Evolutionary conservation across 305 asterid species (phyloP), one percentile per base, ranked within the genome.

Genomic region (Fraxinus xanthoxyloides): DNA sequence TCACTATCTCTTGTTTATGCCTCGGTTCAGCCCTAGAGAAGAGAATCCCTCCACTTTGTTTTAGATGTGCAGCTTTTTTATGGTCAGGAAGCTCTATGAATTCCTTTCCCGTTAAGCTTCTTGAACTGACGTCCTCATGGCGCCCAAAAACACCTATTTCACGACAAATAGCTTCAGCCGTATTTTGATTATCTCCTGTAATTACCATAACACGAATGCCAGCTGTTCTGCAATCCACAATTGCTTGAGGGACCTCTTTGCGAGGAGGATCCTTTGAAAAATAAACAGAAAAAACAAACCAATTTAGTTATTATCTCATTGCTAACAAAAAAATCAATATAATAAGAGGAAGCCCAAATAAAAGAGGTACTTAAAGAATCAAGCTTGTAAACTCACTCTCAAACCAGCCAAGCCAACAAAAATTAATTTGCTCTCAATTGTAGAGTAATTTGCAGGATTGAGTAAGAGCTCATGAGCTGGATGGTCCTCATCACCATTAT

Each of bases 1-100:
- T 94, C 89, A 94, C 98, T 77, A 94, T 94, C 77, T 94, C 97
- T 89, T 93, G 98, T 80, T 94, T 94, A 84, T 94, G 98, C 85
- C 94, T 92, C 78, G 98, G 98, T 86, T 94, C 98, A 83, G 98
- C 98, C 91, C 98, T 91, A n/a, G 97, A 94, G 89, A 94, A 94
- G 78, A 94, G 90, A 87, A 94, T 93, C 79, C 98, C 95, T 67
- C 92, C 98, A 59, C 38, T 82, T 82, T 91, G 94, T 79, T 89
- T 88, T 77, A 93, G 84, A 86, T 90, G 92, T 9, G 59, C 63
- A 79, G 82, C 90, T 79, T 87, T 89, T 81, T 91, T 89, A 48
- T 69, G 87, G 72, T 3, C 79, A 38, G 87, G 80, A 76, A 88
- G 90, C 85, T 85, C 93, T 90, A 85, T 90, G 76, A 92, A 93